Base-by-base conservation (phyloP, 768 basidiomycete species). In the Clavaria fumosa region DNA sequence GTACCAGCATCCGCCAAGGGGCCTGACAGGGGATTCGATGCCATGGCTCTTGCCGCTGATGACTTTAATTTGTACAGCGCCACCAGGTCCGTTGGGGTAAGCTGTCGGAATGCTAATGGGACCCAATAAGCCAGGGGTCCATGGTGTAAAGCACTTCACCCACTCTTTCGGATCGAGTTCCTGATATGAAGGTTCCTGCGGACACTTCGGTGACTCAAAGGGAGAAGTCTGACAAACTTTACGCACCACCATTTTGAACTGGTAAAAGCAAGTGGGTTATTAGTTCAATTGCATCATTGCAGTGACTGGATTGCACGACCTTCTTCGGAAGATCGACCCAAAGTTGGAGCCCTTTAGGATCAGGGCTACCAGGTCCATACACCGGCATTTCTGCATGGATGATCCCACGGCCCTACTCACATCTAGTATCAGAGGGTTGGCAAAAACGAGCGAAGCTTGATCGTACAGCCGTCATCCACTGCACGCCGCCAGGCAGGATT, bases 1-100 rank as follows among this genome's bases (percentile, higher is more conserved):
- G 57, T 74, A 95, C 84, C 86, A 91, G 56, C 89, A 91, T 4
- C 91, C 91, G 9, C 91, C 91, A 1, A 90, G 69, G 0, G 86
- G 86, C 34, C 80, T 64, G 17, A 97, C 90, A 19, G 89, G 89
- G 2, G 86, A 90, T 50, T 80, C 78, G 10, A 75, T 66, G 9
- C 83, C 88, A 45, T 90, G 74, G 42, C 84, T 83, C 53, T 76
- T 78, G 4, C 93, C 93, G 44, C 83, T 88, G 46, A 96, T 84
- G 27, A 97, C 78, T 50, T 73, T 84, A 49, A 95, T 66, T 45
- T 66, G 69, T 23, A 78, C 61, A 9, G 69, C 66, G 4, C 83
- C 83, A 28, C 78, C 67, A 2, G 60, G 56, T 7, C 83, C 82
- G 37, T 69, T 60, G 2, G 84, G 84, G 50, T 74, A 80, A 7